Conservation (phyloP, 495 filamentous ascomycete species). For the Talaromyces liani region DNA sequence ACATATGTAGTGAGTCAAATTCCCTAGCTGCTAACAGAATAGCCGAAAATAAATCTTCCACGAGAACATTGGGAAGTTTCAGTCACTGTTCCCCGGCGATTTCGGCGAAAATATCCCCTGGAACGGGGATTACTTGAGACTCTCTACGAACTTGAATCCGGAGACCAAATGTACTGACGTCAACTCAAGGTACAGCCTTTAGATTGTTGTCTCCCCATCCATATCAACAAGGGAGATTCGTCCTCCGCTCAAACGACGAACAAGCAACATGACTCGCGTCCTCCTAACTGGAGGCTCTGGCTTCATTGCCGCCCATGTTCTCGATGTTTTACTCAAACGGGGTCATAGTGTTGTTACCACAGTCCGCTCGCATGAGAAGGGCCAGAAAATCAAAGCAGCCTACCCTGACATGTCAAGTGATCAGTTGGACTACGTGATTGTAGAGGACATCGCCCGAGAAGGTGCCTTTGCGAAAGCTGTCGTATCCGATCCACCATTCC, state of each 20-base stretch:
- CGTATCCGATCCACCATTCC: constrained; percentile 63
- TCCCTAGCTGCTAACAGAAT: constrained; percentile 7
- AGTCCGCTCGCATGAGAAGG: constrained; percentile 74
- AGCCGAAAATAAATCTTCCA: constrained; percentile 3
- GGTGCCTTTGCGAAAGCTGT: constrained; percentile 76
- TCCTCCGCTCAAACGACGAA: constrained; percentile 7
- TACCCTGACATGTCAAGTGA: constrained; percentile 52
- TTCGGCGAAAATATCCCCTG: constrained; percentile 4
- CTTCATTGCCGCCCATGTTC: constrained; percentile 74
- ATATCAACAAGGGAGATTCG: constrained; percentile 3
- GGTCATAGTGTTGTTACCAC: constrained; percentile 70
- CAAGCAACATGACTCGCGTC: constrained; percentile 17
- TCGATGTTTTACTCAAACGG: constrained; percentile 63
- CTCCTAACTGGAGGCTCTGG: constrained; percentile 47
- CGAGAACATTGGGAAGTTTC: constrained; percentile 6
- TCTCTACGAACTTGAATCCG: background rate
- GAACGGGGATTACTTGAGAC: constrained; percentile 6
- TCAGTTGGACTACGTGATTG: constrained; percentile 67
- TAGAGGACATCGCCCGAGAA: constrained; percentile 71
- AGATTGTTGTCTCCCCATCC: constrained; percentile 6
- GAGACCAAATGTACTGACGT: background rate
- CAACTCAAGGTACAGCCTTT: constrained; percentile 1
- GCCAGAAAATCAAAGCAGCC: constrained; percentile 59
- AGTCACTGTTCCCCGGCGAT: background rate
- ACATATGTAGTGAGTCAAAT: constrained; percentile 2